Evolutionary conservation across 2,329 filamentous ascomycete genomes (phyloP), one percentile per base, ranked within the genome.

Genomic region (Orbilia blumenaviensis): DNA sequence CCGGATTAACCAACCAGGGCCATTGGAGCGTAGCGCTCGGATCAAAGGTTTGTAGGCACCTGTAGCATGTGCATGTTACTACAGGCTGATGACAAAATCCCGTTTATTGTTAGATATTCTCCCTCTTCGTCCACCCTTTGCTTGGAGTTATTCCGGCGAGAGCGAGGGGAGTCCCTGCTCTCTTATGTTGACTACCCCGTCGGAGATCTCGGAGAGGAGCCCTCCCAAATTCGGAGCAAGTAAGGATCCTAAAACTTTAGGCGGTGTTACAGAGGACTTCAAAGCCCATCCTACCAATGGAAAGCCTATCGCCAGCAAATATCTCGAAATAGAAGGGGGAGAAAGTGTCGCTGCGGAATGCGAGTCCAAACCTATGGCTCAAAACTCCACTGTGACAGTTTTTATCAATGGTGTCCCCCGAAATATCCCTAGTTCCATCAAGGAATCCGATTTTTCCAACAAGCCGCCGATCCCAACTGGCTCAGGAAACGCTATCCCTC

Each of bases 371-470:
- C 8, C 25, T 25, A 16, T 12, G 27, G 12, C 21, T 10, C 46
- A 58, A 21, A 14, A 60, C 7, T 8, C 18, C 16, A 69, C 52
- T 6, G 66, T 52, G 2, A 60, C 63, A 1, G 18, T 76, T 12
- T 50, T 60, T 21, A 41, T 76, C 5, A 76, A 76, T 23, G 72
- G 72, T 5, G 72, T 76, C 2, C 48, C 72, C 38, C 64, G 64
- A 16, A 63, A n/a, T 10, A 69, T 76, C 42, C 72, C 72, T n/a
- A 76, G 72, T 14, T 23, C 50, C 23, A 18, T 61, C 29, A 54
- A 61, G n/a, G 52, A 12, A 1, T 42, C 48, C 12, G 38, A 48
- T 8, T 16, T 29, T 8, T 54, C 38, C 3, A 58, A 58, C 21
- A 64, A 76, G 56, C 27, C 34, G 8, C 34, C 41, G 3, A 29